These are phyloP conservation scores for Penicillium sp. DNA, from an alignment of 2,329 filamentous ascomycete genomes.

Conservation along the genomic window DNA sequence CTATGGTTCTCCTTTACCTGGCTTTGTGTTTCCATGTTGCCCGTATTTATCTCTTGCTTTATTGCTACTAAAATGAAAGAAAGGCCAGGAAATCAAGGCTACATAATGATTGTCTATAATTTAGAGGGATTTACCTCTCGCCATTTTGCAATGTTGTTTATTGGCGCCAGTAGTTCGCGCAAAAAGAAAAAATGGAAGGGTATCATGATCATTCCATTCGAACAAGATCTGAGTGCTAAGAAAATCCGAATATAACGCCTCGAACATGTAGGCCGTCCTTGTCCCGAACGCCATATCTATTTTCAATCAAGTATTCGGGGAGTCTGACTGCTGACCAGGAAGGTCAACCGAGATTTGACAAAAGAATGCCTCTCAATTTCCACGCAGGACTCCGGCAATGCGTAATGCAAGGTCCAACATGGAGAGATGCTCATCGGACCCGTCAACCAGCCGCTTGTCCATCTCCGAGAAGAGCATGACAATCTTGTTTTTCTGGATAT, in stretches of 20 bases:
- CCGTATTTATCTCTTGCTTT: neutral
- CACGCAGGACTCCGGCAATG: constrained; percentile 68
- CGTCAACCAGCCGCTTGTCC: constrained; percentile 91
- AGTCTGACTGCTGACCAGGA: neutral
- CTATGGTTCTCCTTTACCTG: neutral
- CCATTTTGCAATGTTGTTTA: neutral
- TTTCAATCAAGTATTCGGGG: neutral
- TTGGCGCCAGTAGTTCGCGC: neutral
- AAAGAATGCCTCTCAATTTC: constrained; percentile 14
- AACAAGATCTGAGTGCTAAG: constrained; percentile 4
- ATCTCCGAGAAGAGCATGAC: constrained; percentile 86
- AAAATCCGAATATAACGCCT: constrained; percentile 6
- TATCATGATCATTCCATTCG: constrained; percentile 13
- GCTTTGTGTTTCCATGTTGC: neutral
- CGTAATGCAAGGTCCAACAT: constrained; percentile 81
- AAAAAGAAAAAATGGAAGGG: neutral
- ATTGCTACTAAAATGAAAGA: neutral
- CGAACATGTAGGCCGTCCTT: neutral
- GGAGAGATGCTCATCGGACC: constrained; percentile 89
- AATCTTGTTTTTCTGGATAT: constrained; percentile 86
- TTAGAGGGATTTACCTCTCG: neutral
- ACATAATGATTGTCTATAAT: too few species aligned
- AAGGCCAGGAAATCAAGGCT: neutral
- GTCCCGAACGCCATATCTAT: constrained; percentile 4
- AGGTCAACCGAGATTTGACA: neutral